Conservation (phyloP, 2,329 filamentous ascomycete species). For the Microdochium trichocladiopsis region DNA sequence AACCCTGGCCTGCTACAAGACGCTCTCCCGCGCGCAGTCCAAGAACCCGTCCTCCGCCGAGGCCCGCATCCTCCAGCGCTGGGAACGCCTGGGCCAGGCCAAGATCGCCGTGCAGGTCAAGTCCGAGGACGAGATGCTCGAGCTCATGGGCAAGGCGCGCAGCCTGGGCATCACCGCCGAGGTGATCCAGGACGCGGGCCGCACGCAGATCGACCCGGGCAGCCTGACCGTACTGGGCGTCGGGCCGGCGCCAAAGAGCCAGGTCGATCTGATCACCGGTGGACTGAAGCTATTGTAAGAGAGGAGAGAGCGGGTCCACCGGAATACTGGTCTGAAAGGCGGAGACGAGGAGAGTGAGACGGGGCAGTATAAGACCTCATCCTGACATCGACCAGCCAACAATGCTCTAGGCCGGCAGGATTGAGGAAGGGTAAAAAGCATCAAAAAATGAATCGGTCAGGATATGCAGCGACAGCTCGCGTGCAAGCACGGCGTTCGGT, state of each 20-base stretch:
- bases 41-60: slow-evolving; percentile 43
- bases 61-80: slow-evolving; percentile 65
- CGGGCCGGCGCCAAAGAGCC: slow-evolving; percentile 72
- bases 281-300: slow-evolving; percentile 20
- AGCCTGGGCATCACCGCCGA: slow-evolving; percentile 81
- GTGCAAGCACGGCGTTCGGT: no score
- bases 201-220: slow-evolving; percentile 91
- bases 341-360: no score
- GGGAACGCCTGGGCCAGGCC: slow-evolving; percentile 81
- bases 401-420: no score
- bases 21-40: slow-evolving; percentile 51
- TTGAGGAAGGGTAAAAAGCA: no score
- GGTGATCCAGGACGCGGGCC: slow-evolving; percentile 89
- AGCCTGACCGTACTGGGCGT: slow-evolving; percentile 89
- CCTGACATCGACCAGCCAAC: no score
- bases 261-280: slow-evolving; percentile 67
- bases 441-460: no score
- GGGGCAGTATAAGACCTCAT: no score
- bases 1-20: slow-evolving; percentile 96
- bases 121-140: slow-evolving; percentile 74
- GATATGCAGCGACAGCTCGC: no score
- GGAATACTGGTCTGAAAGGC: no score
- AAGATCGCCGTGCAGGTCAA: slow-evolving; percentile 92
- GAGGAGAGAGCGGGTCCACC: no score
- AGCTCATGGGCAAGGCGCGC: slow-evolving; percentile 68